Conservation (phyloP, 495 filamentous ascomycete species). For the Cetradonia linearis region DNA sequence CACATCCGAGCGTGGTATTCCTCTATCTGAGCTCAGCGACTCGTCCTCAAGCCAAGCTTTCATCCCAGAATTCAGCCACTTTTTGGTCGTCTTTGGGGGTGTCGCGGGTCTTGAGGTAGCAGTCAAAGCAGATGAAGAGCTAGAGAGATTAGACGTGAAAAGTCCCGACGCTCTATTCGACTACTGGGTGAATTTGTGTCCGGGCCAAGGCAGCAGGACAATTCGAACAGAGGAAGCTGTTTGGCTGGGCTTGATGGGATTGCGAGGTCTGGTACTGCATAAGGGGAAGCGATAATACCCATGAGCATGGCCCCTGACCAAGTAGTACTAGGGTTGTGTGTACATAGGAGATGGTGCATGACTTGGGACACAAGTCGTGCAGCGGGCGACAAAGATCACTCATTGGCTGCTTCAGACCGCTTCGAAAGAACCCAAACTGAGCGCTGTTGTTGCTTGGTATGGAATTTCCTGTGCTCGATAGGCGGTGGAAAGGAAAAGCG, state of each 20-base stretch:
- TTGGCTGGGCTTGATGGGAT: constrained; percentile 53
- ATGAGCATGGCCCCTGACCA: neutral
- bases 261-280: constrained; percentile 40
- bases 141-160: constrained; percentile 45
- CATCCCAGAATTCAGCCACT: constrained; percentile 46
- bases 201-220: constrained; percentile 63
- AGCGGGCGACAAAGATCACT: no score
- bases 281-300: constrained; percentile 12
- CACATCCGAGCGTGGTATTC: constrained; percentile 59
- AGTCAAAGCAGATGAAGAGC: constrained; percentile 50
- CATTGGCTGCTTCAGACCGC: no score
- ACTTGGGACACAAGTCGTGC: neutral
- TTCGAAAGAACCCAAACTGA: no score
- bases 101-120: constrained; percentile 62
- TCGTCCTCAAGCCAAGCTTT: neutral
- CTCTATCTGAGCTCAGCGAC: constrained; percentile 35
- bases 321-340: no score
- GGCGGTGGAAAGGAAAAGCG: no score
- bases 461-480: no score
- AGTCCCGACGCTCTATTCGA: constrained; percentile 59
- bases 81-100: constrained; percentile 64
- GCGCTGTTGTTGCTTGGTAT: no score
- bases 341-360: no score
- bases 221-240: constrained; percentile 73
- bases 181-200: constrained; percentile 63